These are phyloP conservation scores for Psilocybe azurescens DNA, from an alignment of 768 basidiomycete species.

Conservation along the genomic window DNA sequence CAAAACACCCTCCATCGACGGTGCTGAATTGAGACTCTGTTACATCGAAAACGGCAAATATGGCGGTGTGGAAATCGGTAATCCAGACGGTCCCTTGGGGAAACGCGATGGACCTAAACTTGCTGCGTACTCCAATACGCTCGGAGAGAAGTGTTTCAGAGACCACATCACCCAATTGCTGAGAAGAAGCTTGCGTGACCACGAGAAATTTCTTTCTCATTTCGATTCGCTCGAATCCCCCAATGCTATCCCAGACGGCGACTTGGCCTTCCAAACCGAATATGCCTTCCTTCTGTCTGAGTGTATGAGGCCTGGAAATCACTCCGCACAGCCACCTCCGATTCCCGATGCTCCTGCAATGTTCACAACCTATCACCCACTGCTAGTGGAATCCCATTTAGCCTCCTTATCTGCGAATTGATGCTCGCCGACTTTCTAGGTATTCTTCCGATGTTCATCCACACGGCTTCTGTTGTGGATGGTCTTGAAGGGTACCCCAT, in stretches of 20 bases:
- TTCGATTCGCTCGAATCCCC: conserved; percentile 74
- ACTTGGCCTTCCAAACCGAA: conserved; percentile 60
- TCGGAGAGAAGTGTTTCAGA: conserved; percentile 59
- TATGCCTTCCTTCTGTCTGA: conserved; percentile 75
- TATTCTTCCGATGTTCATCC: conserved; percentile 68
- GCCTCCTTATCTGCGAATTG: conserved; percentile 73
- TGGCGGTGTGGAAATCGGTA: conserved; percentile 86
- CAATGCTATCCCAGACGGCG: conserved; percentile 38
- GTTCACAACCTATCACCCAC: conserved; percentile 90
- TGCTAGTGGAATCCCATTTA: conserved; percentile 88
- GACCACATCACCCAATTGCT: conserved; percentile 65
- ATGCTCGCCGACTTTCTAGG: conserved; percentile 78
- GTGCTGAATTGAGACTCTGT: conserved; percentile 78
- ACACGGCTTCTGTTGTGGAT: conserved; percentile 72
- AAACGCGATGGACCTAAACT: conserved; percentile 60
- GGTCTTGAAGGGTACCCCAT: conserved; percentile 89
- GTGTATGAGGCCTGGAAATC: conserved; percentile 63
- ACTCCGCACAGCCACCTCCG: conserved; percentile 34
- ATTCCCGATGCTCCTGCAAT: conserved; percentile 56
- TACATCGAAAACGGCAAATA: conserved; percentile 77
- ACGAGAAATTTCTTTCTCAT: conserved; percentile 82
- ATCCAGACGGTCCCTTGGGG: conserved; percentile 81
- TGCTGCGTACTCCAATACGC: conserved; percentile 62
- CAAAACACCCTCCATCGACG: conserved; percentile 64
- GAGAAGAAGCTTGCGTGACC: conserved; percentile 81